Conservation (phyloP, 768 basidiomycete species). For the Favolaschia claudopus region DNA sequence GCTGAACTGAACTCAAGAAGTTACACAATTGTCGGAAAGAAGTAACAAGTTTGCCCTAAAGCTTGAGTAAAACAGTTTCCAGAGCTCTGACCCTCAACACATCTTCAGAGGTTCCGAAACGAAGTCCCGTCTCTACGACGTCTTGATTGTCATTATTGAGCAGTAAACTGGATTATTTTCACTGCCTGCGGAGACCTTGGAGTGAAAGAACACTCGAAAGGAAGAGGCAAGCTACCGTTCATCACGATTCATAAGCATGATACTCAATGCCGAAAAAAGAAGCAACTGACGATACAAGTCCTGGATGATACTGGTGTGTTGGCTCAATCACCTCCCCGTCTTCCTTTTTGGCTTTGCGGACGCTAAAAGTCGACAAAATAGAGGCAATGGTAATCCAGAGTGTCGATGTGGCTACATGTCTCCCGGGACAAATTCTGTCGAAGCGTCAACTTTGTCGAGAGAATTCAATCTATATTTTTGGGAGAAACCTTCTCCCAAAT, state of each 20-base stretch:
- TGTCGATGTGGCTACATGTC: conserved; percentile 3
- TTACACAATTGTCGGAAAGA: too few relatives aligned
- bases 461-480: too few relatives aligned
- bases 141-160: too few relatives aligned
- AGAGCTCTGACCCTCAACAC: too few relatives aligned
- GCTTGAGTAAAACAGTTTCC: too few relatives aligned
- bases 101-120: too few relatives aligned
- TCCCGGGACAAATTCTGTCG: conserved; percentile 24
- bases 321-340: conserved; percentile 32
- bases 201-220: conserved; percentile 4
- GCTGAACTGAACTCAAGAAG: too few relatives aligned
- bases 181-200: conserved; percentile 5
- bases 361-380: conserved; percentile 8
- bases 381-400: conserved; percentile 12
- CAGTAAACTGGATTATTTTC: not conserved
- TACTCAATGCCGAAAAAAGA: not conserved
- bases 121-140: too few relatives aligned
- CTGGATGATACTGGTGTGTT: conserved; percentile 17
- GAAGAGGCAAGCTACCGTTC: not conserved
- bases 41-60: too few relatives aligned
- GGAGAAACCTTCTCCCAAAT: conserved; percentile 10
- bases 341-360: conserved; percentile 4
- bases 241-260: not conserved
- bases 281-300: not conserved
- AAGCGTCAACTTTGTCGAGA: not conserved